Evolutionary conservation across 495 filamentous ascomycete species (phyloP), one percentile per base, ranked within the genome.

Genomic region (Hyaloscypha bicolor): DNA sequence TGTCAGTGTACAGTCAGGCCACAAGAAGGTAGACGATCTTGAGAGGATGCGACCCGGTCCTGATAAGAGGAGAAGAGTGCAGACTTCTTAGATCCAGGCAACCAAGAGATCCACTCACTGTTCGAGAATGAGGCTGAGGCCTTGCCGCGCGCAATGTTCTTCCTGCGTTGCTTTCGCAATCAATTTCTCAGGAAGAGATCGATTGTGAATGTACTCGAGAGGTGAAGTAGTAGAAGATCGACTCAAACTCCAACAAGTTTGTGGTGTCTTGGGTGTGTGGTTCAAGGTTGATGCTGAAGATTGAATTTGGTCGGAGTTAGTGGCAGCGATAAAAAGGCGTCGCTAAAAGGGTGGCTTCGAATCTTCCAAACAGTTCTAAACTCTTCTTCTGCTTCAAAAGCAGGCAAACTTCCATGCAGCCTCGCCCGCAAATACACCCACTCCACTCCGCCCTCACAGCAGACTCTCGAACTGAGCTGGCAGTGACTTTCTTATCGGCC

Each of bases 121-220:
- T 37, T 42, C 21, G 37, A 45, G 51, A 33, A 25, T 63, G 62
- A 64, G 62, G 62, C 62, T 64, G 48, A 22, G 62, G 51, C 62
- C 62, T 64, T 55, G 62, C 62, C 8, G 35, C 6, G 42, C 32
- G 56, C 56, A 37, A 60, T 4, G 31, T 37, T 12, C 11, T 37
- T 37, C 31, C 30, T 35, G 56, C 30, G 22, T n/a, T 21, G 19
- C 30, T 4, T 32, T 60, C 59, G 59, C 37, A 22, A 29, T 48
- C 59, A 22, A 25, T 60, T 60, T 60, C 31, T 32, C 30, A 14
- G 21, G 16, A 4, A 48, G 42, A 48, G 42, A 19, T 48, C 16
- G 16, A 48, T 48, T 19, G 2, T 2, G 42, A 48, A 48, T 48
- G 42, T 48, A 19, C 42, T 48, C 16, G 42, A 19, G 42, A 14